Evolutionary conservation across 192 early-diverging fungal genomes (phyloP), one percentile per base, ranked within the genome.

Genomic region (Coemansia reversa): DNA sequence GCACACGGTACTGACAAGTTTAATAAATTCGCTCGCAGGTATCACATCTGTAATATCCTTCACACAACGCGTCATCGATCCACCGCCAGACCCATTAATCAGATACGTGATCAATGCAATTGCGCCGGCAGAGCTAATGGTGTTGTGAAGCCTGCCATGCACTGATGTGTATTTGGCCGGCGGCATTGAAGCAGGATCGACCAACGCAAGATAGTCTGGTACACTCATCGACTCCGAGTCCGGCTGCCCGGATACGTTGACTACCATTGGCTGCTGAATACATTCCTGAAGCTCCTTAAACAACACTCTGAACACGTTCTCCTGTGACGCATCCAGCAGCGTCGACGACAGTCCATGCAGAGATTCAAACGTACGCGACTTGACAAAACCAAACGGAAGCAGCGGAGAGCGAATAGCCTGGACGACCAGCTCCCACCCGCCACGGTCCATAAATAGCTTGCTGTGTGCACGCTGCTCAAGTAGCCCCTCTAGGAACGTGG

Each of bases 401-500:
- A 82, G 63, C 58, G 79, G 79, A 24, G 79, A 82, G 28, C 74
- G 61, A 8, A 82, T 54, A 1, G 75, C 66, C 61, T 62, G 68
- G 2, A 76, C 71, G 2, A 82, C 57, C 52, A 77, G 61, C 6
- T 70, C 75, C 79, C 79, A 82, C 1, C 79, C 79, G 51, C 67
- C 75, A 53, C 66, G 69, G 12, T 82, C 70, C 48, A 82, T 59
- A 58, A 82, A 82, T 66, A 70, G 23, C 29, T 69, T 55, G 62
- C 74, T 52, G 25, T 82, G 79, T 0, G 71, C 64, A 24, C 69
- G 70, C 60, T 82, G 79, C 67, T 76, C 79, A 56, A 82, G 56
- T 52, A 82, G 55, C 8, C 79, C 79, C 51, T 82, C 79, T 18
- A 82, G 60, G 48, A 82, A 82, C 14, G 79, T 76, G 23, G 79